Conservation (phyloP, 805 yeast genomes). For the Barnettozyma salicaria region DNA sequence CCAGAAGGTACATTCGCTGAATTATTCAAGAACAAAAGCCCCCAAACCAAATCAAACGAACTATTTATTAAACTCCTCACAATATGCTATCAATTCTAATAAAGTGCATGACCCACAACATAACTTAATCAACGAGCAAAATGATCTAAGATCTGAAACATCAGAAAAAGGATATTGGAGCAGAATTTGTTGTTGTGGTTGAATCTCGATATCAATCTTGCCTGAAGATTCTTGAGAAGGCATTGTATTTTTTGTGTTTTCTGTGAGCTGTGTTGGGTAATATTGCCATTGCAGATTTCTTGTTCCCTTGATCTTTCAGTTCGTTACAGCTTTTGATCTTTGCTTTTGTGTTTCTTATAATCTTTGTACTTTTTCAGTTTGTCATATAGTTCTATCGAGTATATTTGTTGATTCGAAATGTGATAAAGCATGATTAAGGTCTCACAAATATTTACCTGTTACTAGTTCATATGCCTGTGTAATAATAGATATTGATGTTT, state of each 20-base stretch:
- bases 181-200: slow-evolving; percentile 24
- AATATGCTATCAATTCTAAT: slow-evolving; percentile 22
- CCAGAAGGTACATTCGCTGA: slow-evolving; percentile 26
- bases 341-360: not conserved
- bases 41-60: slow-evolving; percentile 23
- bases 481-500: not conserved
- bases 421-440: not conserved
- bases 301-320: no score
- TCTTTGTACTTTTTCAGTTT: not conserved
- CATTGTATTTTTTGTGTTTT: not conserved
- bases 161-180: slow-evolving; percentile 25
- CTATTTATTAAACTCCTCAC: slow-evolving; percentile 25
- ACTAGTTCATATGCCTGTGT: no score
- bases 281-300: no score
- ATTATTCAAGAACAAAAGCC: slow-evolving; percentile 25
- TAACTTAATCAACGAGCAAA: slow-evolving; percentile 21
- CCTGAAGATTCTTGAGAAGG: no score
- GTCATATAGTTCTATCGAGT: not conserved
- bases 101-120: slow-evolving; percentile 24
- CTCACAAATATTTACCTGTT: no score
- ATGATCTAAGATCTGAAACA: slow-evolving; percentile 18
- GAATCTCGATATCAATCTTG: no score
- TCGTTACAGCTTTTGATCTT: no score
- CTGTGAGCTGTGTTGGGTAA: not conserved
- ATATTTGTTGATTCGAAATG: not conserved